Evolutionary conservation across 805 yeast species (phyloP), one percentile per base, ranked within the genome.

Genomic region (Yarrowia porcina): DNA sequence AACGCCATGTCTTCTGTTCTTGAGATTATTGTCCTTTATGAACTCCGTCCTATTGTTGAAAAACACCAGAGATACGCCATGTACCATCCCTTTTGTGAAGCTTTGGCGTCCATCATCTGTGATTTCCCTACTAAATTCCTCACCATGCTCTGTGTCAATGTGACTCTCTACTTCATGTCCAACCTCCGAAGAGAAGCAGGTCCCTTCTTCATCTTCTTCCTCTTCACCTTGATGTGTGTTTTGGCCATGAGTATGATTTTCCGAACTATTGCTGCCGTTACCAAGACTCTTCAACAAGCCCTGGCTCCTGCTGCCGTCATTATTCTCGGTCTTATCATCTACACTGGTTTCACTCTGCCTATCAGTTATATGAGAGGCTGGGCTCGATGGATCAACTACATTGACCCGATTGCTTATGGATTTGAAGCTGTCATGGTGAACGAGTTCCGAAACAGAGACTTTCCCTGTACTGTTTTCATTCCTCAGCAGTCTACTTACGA

Each of bases 11-110:
- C 79, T 21, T 76, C 81, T 30, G 67, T 80, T 45, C 71, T 80
- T 64, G 83, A 80, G 68, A 77, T 80, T 64, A 71, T 77, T 57
- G 65, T 75, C 25, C 70, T 76, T 30, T 81, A 72, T 66, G 81
- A 77, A 64, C 78, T 79, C 32, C 79, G 88, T 69, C 80, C 83
- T 18, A 79, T 85, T 65, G 81, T 83, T 38, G 84, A 82, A 67
- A 84, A 85, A 69, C 89, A 84, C 66, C 80, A 80, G 66, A 78
- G 79, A 27, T 84, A 79, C 67, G 83, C 86, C 1, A 70, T 85
- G 39, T 84, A 84, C 67, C 85, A 80, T 65, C 87, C 88, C 12
- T 75, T 83, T 61, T 86, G 89, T 5, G 86, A 86, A 68, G 87
- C 89, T 0, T 68, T 86, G 44, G 85, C 88, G 0, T 81, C 85